Conservation (phyloP, 2,329 filamentous ascomycete genomes). For the Helotiales sp. region DNA sequence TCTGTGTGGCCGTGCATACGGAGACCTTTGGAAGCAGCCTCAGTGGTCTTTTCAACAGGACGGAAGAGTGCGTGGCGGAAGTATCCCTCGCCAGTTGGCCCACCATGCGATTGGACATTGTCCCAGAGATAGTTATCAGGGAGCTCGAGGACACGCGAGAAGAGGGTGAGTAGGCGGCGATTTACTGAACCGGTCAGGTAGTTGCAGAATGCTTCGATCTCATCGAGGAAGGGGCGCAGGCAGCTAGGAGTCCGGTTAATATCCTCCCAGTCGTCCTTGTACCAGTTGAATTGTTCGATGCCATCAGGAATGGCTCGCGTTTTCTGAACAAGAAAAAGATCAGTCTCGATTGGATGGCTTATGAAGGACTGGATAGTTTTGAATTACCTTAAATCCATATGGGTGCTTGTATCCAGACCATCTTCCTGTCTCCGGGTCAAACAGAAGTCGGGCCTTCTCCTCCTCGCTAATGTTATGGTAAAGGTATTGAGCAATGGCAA, state of each 20-base stretch:
- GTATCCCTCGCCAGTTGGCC: constrained; percentile 51
- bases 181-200: constrained; percentile 56
- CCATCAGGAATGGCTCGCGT: constrained; percentile 50
- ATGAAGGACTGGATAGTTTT: neutral
- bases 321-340: constrained; percentile 40
- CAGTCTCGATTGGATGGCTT: neutral
- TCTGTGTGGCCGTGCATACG: constrained; percentile 55
- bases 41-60: constrained; percentile 43
- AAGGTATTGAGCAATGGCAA: constrained; percentile 55
- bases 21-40: constrained; percentile 45
- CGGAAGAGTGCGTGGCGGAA: constrained; percentile 52
- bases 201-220: constrained; percentile 52
- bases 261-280: constrained; percentile 52
- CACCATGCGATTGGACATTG: constrained; percentile 50
- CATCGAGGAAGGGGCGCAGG: constrained; percentile 55
- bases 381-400: constrained; percentile 49
- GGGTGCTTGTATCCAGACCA: constrained; percentile 57
- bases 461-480: constrained; percentile 55
- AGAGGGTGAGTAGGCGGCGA: constrained; percentile 48
- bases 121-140: constrained; percentile 52
- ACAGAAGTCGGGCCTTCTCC: constrained; percentile 55
- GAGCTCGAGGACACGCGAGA: constrained; percentile 51
- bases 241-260: constrained; percentile 51
- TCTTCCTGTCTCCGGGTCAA: constrained; percentile 51
- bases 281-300: constrained; percentile 61